Percentiles rank a stretch among this genome's conserved stretches.
Conservation (phyloP, 352 stramenopile species). For the Thraustochytrium sp. region DNA sequence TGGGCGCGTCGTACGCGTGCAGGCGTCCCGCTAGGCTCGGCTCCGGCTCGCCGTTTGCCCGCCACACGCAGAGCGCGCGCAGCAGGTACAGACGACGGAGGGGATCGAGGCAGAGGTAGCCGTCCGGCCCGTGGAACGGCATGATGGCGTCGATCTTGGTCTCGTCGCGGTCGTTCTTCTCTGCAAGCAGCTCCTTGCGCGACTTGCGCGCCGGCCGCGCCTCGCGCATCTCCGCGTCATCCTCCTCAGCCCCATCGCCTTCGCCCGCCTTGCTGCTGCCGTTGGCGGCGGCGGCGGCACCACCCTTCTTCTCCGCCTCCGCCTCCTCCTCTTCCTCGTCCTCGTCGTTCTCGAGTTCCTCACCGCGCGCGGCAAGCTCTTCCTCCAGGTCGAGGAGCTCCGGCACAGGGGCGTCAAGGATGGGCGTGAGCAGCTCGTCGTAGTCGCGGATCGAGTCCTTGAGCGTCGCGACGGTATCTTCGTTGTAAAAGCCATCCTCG, state of each 20-base stretch:
- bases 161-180: background rate
- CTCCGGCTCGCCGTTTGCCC: conserved; percentile 1
- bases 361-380: background rate
- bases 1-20: background rate
- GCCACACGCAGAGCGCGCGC: conserved; percentile 9
- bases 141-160: conserved; percentile 10
- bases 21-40: background rate
- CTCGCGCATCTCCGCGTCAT: background rate
- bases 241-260: background rate
- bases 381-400: background rate
- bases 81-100: background rate
- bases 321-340: background rate
- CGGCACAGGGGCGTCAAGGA: background rate
- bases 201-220: background rate
- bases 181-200: background rate
- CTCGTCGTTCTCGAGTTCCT: background rate
- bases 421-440: background rate
- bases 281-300: too few species aligned
- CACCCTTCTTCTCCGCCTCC: too few species aligned
- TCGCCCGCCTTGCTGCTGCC: background rate
- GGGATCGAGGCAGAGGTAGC: conserved; percentile 1
- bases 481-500: background rate
- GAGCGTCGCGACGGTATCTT: background rate
- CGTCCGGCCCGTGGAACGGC: conserved; percentile 5
- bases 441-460: conserved; percentile 4